A percentile compares a stretch with the other conserved stretches of the same genome.
These are phyloP conservation scores for Ceratocystis diversiconidia DNA, from an alignment of 2,329 filamentous ascomycete genomes.

Conservation along the genomic window DNA sequence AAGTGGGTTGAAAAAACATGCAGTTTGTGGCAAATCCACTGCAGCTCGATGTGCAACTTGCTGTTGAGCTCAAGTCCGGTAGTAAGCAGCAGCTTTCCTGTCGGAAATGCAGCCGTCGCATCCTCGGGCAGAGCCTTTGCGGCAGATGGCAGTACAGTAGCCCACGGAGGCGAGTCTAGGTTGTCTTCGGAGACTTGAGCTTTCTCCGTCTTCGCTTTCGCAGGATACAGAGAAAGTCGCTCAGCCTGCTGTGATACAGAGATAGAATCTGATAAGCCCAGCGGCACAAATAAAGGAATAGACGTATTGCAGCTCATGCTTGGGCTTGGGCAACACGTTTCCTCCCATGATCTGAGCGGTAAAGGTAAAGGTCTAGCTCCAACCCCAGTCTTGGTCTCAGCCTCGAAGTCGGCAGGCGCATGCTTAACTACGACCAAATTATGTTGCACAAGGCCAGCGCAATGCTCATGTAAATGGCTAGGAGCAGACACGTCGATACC, in stretches of 20 bases:
- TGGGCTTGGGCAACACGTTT: constrained; percentile 8
- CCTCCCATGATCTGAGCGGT: neutral
- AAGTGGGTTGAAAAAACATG: constrained; percentile 15
- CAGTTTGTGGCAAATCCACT: constrained; percentile 15
- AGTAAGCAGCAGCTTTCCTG: neutral
- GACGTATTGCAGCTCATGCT: constrained; percentile 12
- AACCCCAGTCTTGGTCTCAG: neutral
- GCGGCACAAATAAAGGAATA: constrained; percentile 1
- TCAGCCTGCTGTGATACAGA: neutral
- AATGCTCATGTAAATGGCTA: neutral
- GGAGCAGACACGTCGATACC: neutral
- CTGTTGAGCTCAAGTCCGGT: neutral
- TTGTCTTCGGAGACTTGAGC: neutral
- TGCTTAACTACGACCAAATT: constrained; percentile 3
- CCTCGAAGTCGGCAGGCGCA: neutral
- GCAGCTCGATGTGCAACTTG: constrained; percentile 12
- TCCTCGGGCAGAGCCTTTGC: constrained; percentile 2
- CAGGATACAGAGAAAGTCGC: neutral
- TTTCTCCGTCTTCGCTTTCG: neutral
- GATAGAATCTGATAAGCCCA: neutral
- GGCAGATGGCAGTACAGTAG: neutral
- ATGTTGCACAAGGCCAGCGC: neutral
- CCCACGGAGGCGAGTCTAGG: neutral
- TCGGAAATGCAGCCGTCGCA: neutral
- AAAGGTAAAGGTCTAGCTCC: neutral